Evolutionary conservation across 192 early-diverging fungal genomes (phyloP), one percentile per base, ranked within the genome.

Genomic region (Tieghemiomyces parasiticus): DNA sequence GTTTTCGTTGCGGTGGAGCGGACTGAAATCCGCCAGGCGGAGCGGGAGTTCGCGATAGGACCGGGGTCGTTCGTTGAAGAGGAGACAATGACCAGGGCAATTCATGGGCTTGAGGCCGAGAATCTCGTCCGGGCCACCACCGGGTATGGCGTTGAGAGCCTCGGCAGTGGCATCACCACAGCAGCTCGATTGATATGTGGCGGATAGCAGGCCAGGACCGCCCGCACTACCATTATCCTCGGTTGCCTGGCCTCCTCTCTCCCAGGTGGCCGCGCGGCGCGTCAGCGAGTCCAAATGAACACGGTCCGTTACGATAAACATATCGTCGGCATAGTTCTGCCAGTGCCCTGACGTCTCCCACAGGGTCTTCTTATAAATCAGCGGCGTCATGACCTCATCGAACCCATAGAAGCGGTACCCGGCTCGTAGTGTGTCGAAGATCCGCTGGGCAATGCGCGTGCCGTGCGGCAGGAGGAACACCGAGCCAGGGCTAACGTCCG

Each of bases 31-130:
- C 6, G 91, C 91, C 38, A 85, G 73, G 19, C 92, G 83, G 26
- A 93, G 71, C 22, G 94, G 94, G 50, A 97, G 70, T 63, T 97
- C 94, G 35, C 81, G 74, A 58, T 91, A 94, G 0, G 92, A 94
- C 24, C 86, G 78, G 44, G 77, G 79, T 20, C 79, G 76, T 63
- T 79, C 85, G 46, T 81, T 85, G 75, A 90, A 95, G 9, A 95
- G 81, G 62, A 95, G 61, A 65, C 94, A 97, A 67, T 97, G 94
- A 1, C 92, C 92, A 1, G 94, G 94, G 62, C 94, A 97, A 66
- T 97, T 97, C 93, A 97, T 97, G 13, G 93, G 93, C 64, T 97
- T 97, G n/a, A 97, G 74, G 9, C 89, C 88, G 73, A 82, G 84
- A 22, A 83, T 62, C 32, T 83, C 76, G 35, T 83, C 84, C 16